phyloP scores from a whole-genome alignment of 805 yeast genomes.

The Peterozyma xylosa region DNA sequence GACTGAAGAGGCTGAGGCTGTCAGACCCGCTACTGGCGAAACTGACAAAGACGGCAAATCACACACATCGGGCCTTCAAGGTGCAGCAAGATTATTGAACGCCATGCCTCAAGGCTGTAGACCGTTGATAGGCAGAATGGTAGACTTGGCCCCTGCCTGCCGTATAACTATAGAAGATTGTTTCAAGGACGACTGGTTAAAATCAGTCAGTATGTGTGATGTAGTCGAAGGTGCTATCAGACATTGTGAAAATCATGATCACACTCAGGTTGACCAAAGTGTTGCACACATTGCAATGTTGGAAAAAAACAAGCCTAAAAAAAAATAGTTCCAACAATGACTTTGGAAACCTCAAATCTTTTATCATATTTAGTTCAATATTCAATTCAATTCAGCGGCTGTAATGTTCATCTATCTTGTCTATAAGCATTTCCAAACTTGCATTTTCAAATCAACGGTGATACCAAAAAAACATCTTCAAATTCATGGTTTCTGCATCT shows the following conservation, averaged over 20 bases:
- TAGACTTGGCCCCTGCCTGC: conserved; percentile 79
- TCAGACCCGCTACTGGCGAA: neutral
- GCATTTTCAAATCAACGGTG: no score
- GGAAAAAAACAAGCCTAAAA: conserved; percentile 71
- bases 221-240: conserved; percentile 34
- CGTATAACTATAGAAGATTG: conserved; percentile 76
- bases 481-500: no score
- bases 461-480: no score
- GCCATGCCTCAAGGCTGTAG: conserved; percentile 70
- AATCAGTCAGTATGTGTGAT: conserved; percentile 62
- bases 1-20: neutral
- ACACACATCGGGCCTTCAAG: conserved; percentile 61
- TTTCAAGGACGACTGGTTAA: conserved; percentile 65
- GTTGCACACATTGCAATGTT: conserved; percentile 94
- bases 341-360: no score
- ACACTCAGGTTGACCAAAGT: conserved; percentile 84
- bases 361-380: no score
- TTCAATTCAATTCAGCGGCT: no score
- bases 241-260: conserved; percentile 59
- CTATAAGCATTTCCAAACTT: no score
- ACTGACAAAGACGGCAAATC: conserved; percentile 15
- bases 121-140: conserved; percentile 65
- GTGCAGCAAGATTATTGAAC: conserved; percentile 62
- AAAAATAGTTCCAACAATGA: conserved; percentile 11
- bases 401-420: no score